Evolutionary conservation across 139 green algal genomes (phyloP).

Genomic region (Chlorella sorokiniana): DNA sequence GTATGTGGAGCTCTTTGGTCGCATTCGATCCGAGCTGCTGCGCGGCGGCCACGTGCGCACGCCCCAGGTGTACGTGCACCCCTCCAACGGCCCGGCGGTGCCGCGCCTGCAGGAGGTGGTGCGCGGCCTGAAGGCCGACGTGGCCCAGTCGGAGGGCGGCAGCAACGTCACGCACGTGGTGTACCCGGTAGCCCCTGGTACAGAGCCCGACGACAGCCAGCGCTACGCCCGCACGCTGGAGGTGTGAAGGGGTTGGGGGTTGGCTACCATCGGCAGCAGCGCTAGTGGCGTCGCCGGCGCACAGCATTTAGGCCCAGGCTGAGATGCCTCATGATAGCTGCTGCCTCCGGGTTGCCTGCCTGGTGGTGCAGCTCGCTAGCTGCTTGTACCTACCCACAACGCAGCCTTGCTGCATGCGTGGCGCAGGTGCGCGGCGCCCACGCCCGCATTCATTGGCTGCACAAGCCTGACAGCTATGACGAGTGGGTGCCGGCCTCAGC

Average conservation of each 20-base stretch:
- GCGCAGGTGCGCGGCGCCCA: conserved; percentile 45
- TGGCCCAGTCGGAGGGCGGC: conserved; percentile 49
- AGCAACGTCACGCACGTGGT: conserved; percentile 74
- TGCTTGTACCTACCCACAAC: no score
- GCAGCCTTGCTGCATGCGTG: neutral
- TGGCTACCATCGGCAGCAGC: neutral
- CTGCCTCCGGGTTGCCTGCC: no score
- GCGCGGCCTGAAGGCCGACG: conserved; percentile 31
- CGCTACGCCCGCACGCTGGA: conserved; percentile 74
- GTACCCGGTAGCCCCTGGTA: conserved; percentile 61
- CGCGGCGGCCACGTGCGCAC: conserved; percentile 47
- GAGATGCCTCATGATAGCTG: no score
- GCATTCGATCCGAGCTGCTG: conserved; percentile 64
- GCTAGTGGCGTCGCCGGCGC: no score
- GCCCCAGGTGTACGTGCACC: conserved; percentile 61
- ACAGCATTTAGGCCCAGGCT: no score
- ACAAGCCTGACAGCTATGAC: conserved; percentile 84
- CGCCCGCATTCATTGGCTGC: conserved; percentile 82
- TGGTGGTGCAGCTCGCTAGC: no score
- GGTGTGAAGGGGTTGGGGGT: conserved; percentile 10
- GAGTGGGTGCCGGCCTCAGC: conserved; percentile 70
- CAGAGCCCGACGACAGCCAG: conserved; percentile 75
- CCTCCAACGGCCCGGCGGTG: conserved; percentile 1
- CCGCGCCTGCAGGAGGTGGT: conserved; percentile 28
- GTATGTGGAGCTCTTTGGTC: conserved; percentile 67